phyloP scores from a whole-genome alignment of 768 basidiomycete genomes.

The Tulasnella sp. region DNA sequence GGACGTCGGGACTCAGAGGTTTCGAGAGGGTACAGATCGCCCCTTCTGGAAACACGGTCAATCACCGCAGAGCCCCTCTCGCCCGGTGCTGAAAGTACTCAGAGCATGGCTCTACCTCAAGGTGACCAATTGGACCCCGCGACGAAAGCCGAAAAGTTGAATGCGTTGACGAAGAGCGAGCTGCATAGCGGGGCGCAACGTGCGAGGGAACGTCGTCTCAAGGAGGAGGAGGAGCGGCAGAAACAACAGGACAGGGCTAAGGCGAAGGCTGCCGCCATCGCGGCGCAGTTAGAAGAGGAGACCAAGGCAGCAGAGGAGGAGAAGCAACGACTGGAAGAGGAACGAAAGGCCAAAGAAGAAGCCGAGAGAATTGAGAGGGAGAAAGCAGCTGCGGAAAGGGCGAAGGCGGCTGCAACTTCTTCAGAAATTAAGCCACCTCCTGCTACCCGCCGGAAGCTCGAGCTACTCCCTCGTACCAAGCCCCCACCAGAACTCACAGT shows the following conservation, averaged over 20 bases:
- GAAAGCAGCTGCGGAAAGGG: not conserved
- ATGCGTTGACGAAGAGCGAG: constrained; percentile 21
- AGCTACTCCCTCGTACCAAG: not conserved
- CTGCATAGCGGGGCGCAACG: constrained; percentile 83
- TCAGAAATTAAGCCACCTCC: not conserved
- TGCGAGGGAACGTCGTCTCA: constrained; percentile 64
- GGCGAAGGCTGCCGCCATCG: constrained; percentile 44
- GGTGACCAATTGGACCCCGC: not conserved
- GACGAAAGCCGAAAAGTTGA: constrained; percentile 16
- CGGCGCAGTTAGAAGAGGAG: constrained; percentile 18
- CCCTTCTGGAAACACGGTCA: not conserved
- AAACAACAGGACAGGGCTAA: constrained; percentile 69
- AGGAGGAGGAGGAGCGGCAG: constrained; percentile 75
- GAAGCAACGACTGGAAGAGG: constrained; percentile 11
- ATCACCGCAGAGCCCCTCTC: not conserved
- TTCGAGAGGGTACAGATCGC: not conserved
- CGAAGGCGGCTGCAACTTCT: constrained; percentile 21
- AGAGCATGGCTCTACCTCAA: not conserved
- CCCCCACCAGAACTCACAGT: not conserved
- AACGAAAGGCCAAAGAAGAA: constrained; percentile 14
- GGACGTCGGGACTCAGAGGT: not conserved
- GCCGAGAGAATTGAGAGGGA: constrained; percentile 1
- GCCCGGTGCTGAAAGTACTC: not conserved
- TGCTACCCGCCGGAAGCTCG: not conserved
- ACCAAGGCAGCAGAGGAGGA: constrained; percentile 16